Conservation (phyloP, 495 filamentous ascomycete genomes). For the Oidiodendron maius region DNA sequence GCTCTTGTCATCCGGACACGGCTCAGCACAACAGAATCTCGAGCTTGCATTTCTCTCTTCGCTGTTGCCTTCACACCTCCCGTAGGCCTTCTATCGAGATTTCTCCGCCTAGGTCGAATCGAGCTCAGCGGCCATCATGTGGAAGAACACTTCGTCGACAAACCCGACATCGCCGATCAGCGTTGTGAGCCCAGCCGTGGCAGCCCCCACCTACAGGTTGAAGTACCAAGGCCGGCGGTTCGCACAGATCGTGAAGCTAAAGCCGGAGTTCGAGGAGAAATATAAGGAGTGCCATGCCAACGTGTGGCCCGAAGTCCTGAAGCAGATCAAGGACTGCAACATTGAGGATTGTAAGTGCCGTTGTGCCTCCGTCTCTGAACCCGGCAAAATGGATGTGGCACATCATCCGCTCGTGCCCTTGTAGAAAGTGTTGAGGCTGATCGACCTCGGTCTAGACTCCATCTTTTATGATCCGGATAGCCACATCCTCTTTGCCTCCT, state of each 20-base stretch:
- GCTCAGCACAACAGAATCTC: no score
- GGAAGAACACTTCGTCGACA: slow-evolving; percentile 9
- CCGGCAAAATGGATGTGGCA: no score
- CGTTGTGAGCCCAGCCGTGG: not conserved
- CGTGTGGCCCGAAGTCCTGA: slow-evolving; percentile 69
- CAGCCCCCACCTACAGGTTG: slow-evolving; percentile 12
- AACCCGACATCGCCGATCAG: slow-evolving; percentile 15
- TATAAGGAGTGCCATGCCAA: slow-evolving; percentile 69
- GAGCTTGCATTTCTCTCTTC: no score
- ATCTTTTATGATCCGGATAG: slow-evolving; percentile 63
- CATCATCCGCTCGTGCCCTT: not conserved
- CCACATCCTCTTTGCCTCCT: slow-evolving; percentile 60
- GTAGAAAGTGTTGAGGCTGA: slow-evolving; percentile 1
- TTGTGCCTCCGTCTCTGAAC: no score
- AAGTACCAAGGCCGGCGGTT: slow-evolving; percentile 45
- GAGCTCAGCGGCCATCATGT: no score
- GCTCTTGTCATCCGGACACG: no score
- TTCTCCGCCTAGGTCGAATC: no score
- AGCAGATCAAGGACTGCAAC: slow-evolving; percentile 66
- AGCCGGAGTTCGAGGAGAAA: slow-evolving; percentile 51
- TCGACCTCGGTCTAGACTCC: slow-evolving; percentile 41
- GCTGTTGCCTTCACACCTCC: no score
- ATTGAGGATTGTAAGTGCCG: slow-evolving; percentile 59
- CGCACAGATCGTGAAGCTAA: slow-evolving; percentile 66
- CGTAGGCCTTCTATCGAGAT: no score